phyloP scores from a whole-genome alignment of 1,139 yeast genomes.

The Zygosaccharomyces pseudobailii region DNA sequence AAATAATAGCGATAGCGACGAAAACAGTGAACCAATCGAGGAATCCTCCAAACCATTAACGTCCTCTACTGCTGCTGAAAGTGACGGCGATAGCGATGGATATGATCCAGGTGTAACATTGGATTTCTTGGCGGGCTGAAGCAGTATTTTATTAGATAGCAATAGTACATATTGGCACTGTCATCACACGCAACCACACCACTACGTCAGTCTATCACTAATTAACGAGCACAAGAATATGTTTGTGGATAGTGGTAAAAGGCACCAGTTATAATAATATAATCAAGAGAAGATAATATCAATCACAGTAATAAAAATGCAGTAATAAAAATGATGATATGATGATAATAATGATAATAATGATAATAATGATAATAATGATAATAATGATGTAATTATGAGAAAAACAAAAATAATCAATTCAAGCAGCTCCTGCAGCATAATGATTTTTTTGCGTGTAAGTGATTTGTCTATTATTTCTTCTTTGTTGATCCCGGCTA shows the following conservation, averaged over 20 bases:
- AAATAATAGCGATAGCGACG: constrained; percentile 1
- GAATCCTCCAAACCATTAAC: constrained; percentile 8
- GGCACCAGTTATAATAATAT: neutral
- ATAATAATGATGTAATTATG: neutral
- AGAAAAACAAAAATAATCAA: neutral
- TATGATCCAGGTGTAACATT: constrained; percentile 28
- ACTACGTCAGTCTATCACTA: no score
- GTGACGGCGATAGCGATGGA: constrained; percentile 21
- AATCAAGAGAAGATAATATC: neutral
- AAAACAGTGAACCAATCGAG: constrained; percentile 9
- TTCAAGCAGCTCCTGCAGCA: constrained; percentile 40
- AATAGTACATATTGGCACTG: neutral
- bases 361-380: neutral
- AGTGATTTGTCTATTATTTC: constrained; percentile 60
- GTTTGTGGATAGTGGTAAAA: no score
- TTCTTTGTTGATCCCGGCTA: constrained; percentile 17
- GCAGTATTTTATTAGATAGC: neutral
- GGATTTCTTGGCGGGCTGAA: constrained; percentile 21
- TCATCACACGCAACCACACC: neutral
- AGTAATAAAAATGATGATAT: neutral
- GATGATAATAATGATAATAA: neutral
- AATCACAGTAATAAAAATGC: neutral
- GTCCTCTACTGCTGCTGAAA: neutral
- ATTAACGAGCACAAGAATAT: no score
- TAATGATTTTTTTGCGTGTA: constrained; percentile 34